phyloP scores from a whole-genome alignment of 23 red algal genomes.

The Pyropia haitanensis region DNA sequence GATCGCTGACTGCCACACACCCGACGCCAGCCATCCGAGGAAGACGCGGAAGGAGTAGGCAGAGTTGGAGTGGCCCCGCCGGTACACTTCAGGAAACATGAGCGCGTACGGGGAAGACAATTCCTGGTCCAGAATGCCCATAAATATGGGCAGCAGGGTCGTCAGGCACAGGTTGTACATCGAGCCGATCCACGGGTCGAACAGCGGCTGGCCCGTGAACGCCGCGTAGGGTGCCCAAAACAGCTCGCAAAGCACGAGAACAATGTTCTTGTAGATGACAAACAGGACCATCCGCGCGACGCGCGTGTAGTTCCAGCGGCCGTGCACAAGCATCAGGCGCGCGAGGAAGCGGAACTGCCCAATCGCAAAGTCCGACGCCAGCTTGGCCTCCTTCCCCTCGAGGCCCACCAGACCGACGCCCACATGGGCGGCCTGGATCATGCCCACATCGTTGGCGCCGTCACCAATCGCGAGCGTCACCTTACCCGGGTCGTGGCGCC shows the following conservation, averaged over 20 bases:
- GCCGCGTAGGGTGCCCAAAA: constrained; percentile 61
- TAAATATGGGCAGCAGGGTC: constrained; percentile 59
- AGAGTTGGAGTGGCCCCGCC: constrained; percentile 61
- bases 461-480: constrained; percentile 93
- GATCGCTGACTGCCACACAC: constrained; percentile 70
- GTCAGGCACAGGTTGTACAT: constrained; percentile 87
- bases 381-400: constrained; percentile 87
- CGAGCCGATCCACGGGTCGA: constrained; percentile 83
- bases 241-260: constrained; percentile 53
- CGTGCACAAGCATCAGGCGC: constrained; percentile 90
- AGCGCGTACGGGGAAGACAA: constrained; percentile 68
- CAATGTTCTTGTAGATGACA: constrained; percentile 86
- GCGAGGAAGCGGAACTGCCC: constrained; percentile 79
- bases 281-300: constrained; percentile 64
- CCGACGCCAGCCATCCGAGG: constrained; percentile 50
- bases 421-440: constrained; percentile 98
- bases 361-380: constrained; percentile 88
- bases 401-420: constrained; percentile 84
- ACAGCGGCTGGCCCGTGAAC: constrained; percentile 68
- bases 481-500: constrained; percentile 34
- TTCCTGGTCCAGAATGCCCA: constrained; percentile 89
- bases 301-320: constrained; percentile 91
- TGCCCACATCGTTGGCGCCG: constrained; percentile 98
- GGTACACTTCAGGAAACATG: constrained; percentile 77
- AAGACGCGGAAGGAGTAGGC: constrained; percentile 58